These are phyloP conservation scores for Chytriomyces hyalinus DNA, from an alignment of 192 early-diverging fungal genomes.

Conservation along the genomic window DNA sequence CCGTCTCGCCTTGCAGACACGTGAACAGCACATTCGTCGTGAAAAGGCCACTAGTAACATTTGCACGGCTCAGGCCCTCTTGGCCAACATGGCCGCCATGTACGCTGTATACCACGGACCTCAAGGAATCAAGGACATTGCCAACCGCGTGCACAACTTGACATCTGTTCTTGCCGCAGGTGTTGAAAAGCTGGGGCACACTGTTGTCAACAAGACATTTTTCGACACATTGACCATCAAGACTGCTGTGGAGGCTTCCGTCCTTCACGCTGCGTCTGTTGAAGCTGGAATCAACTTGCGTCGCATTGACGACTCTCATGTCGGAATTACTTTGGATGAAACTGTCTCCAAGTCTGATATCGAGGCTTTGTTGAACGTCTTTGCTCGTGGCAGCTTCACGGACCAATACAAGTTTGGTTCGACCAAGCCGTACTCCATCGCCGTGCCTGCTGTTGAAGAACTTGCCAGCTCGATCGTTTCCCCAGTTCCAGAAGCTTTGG, in stretches of 20 bases:
- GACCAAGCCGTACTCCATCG: constrained; percentile 25
- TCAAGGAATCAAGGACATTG: constrained; percentile 85
- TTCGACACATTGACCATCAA: constrained; percentile 96
- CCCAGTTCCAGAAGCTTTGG: constrained; percentile 66
- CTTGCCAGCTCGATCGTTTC: constrained; percentile 38
- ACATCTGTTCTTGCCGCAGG: constrained; percentile 81
- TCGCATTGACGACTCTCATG: constrained; percentile 71
- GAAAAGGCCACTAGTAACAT: constrained; percentile 99
- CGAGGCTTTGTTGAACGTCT: constrained; percentile 76
- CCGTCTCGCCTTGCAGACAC: constrained; percentile 93
- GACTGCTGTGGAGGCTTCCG: constrained; percentile 62
- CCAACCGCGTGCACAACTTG: constrained; percentile 91
- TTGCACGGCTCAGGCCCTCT: constrained; percentile 97
- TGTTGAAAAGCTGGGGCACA: constrained; percentile 76
- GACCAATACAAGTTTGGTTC: constrained; percentile 54
- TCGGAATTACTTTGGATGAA: constrained; percentile 94
- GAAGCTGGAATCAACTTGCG: constrained; percentile 87
- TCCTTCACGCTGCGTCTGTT: constrained; percentile 75
- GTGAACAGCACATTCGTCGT: constrained; percentile 98
- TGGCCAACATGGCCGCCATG: constrained; percentile 99
- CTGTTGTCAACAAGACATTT: constrained; percentile 79
- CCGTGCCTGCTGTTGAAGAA: constrained; percentile 55
- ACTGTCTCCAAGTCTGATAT: constrained; percentile 85
- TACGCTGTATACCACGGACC: constrained; percentile 99
- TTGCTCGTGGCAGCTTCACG: constrained; percentile 68